Conservation (phyloP, 2,329 filamentous ascomycete species). For the Torrubiellomyces zombiae region DNA sequence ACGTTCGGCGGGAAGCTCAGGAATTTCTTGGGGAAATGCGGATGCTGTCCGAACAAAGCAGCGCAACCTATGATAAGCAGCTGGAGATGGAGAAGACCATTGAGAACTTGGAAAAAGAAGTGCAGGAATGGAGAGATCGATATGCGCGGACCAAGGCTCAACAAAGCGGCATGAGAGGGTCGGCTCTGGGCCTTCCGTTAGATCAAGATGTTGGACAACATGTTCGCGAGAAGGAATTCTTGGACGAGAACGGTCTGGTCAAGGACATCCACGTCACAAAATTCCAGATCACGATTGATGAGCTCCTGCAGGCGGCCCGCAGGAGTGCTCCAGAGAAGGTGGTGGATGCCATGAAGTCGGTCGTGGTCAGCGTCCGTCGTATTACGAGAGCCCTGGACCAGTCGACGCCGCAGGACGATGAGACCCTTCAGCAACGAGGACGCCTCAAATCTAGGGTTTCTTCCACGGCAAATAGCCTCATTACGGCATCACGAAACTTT, state of each 20-base stretch:
- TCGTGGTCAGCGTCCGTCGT: constrained; percentile 65
- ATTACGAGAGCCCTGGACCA: constrained; percentile 70
- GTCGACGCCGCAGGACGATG: constrained; percentile 34
- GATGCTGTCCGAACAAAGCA: constrained; percentile 63
- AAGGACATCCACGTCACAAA: constrained; percentile 88
- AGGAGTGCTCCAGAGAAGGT: constrained; percentile 56
- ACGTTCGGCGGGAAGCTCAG: constrained; percentile 71
- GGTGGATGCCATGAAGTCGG: constrained; percentile 72
- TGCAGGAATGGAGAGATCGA: constrained; percentile 77
- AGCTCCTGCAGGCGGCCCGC: constrained; percentile 65
- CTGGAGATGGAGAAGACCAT: constrained; percentile 62
- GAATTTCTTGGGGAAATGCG: constrained; percentile 83
- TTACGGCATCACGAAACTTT: constrained; percentile 89
- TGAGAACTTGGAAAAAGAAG: constrained; percentile 60
- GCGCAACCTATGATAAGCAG: constrained; percentile 65
- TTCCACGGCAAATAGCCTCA: constrained; percentile 88
- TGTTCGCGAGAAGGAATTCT: constrained; percentile 49
- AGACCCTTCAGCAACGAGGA: constrained; percentile 37
- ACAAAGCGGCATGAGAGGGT: constrained; percentile 62
- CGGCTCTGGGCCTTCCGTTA: constrained; percentile 56
- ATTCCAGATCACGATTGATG: constrained; percentile 89
- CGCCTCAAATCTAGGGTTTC: constrained; percentile 72
- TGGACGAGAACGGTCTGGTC: constrained; percentile 58
- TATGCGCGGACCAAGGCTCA: constrained; percentile 84
- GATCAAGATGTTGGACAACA: constrained; percentile 55